phyloP scores from a whole-genome alignment of 345 rosid genomes.

The Heritiera littoralis region DNA sequence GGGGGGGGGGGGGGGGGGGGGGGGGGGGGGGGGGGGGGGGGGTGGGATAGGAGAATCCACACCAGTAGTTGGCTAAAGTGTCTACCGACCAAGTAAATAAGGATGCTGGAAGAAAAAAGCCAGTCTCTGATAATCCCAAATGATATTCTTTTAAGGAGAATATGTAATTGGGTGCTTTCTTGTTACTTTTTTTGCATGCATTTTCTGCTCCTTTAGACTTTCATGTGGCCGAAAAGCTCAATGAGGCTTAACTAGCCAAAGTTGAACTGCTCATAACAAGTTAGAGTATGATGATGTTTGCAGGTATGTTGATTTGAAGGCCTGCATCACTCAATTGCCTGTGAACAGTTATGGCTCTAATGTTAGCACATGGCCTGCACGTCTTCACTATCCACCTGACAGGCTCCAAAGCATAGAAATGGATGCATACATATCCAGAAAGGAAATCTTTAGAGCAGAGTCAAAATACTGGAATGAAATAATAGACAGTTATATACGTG shows the following conservation, averaged over 20 bases:
- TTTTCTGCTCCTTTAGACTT: neutral
- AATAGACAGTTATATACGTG: conserved; percentile 51
- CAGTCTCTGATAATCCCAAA: neutral
- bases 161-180: neutral
- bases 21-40: no score
- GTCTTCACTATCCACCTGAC: conserved; percentile 60
- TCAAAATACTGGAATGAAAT: conserved; percentile 59
- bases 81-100: neutral
- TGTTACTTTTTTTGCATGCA: neutral
- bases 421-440: conserved; percentile 60
- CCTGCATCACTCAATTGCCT: conserved; percentile 54
- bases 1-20: no score
- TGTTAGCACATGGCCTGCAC: conserved; percentile 60
- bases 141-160: conserved; percentile 1
- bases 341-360: conserved; percentile 58
- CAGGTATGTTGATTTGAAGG: conserved; percentile 56
- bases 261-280: neutral
- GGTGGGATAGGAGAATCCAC: no score
- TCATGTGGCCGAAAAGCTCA: neutral
- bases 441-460: conserved; percentile 62
- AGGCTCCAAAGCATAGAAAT: conserved; percentile 61
- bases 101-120: neutral
- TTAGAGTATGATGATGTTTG: conserved; percentile 21
- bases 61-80: neutral
- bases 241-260: neutral